Percentiles rank a stretch among this genome's conserved stretches.
These are phyloP conservation scores for Ceratobasidium theobromae DNA, from an alignment of 1,284 basidiomycete species.

Conservation along the genomic window DNA sequence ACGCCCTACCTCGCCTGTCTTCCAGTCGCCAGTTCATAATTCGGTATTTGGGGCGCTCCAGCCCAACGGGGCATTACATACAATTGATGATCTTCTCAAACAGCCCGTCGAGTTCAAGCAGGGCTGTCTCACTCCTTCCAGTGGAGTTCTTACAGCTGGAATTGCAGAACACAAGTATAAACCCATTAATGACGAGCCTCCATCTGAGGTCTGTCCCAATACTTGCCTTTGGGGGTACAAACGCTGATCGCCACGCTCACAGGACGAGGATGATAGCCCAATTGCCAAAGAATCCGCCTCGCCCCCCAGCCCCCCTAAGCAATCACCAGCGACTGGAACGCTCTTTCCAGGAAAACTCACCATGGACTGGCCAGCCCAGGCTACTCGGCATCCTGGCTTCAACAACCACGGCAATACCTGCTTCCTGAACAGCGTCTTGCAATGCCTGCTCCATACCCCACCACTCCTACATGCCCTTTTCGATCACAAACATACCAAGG, in stretches of 20 bases:
- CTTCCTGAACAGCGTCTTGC: conserved; percentile 94
- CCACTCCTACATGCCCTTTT: conserved; percentile 76
- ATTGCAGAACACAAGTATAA: conserved; percentile 34
- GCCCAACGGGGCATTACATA: conserved; percentile 2
- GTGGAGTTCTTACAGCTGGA: conserved; percentile 31
- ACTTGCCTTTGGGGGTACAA: background rate
- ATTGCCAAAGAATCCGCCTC: background rate
- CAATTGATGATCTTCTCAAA: conserved; percentile 9
- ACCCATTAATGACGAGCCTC: conserved; percentile 30
- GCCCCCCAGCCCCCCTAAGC: background rate
- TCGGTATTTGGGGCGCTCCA: conserved; percentile 12
- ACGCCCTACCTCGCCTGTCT: background rate
- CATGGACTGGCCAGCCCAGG: conserved; percentile 8
- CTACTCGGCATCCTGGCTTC: conserved; percentile 54
- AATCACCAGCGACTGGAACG: background rate
- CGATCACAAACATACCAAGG: conserved; percentile 53
- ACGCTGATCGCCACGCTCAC: background rate
- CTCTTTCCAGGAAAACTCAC: background rate
- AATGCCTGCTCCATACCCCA: conserved; percentile 92
- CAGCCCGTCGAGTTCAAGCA: conserved; percentile 23
- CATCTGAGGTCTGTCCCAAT: conserved; percentile 1
- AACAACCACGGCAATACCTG: conserved; percentile 96
- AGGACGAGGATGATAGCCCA: background rate
- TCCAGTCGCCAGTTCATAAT: background rate
- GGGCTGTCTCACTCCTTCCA: conserved; percentile 17